phyloP scores from a whole-genome alignment of 345 rosid species.

The Eucalyptus pauciflora region DNA sequence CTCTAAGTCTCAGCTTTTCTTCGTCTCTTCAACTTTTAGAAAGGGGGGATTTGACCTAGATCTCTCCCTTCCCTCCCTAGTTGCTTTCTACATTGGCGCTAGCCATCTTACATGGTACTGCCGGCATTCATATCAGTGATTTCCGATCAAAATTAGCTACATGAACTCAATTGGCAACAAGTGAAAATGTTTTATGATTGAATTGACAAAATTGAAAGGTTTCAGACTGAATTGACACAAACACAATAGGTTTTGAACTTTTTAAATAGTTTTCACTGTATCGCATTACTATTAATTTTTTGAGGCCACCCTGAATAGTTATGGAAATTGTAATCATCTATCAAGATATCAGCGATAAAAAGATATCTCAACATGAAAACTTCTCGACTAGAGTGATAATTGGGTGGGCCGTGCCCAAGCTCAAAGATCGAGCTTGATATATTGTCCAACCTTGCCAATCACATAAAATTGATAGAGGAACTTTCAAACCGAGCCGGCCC shows the following conservation, averaged over 20 bases:
- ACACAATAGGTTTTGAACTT: accelerated
- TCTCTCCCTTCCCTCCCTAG: no score
- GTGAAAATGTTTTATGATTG: not conserved
- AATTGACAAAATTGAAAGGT: not conserved
- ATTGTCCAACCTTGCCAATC: not conserved
- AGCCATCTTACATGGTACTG: accelerated
- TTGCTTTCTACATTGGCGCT: no score
- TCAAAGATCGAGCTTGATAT: not conserved
- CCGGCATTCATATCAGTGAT: accelerated
- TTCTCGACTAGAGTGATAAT: not conserved
- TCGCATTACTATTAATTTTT: not conserved
- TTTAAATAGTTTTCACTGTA: not conserved
- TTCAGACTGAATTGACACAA: not conserved
- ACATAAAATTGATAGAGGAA: not conserved
- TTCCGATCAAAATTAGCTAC: accelerated
- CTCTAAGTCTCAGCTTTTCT: not conserved
- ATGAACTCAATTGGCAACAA: not conserved
- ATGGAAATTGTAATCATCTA: not conserved
- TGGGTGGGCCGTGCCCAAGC: not conserved
- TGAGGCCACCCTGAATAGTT: not conserved
- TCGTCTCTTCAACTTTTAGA: not conserved
- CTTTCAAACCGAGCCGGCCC: not conserved
- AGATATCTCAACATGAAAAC: not conserved
- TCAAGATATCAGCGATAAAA: not conserved
- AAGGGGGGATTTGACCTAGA: no score